Percentiles rank a stretch among this genome's conserved stretches.
phyloP scores from a whole-genome alignment of 202 grass and related monocot genomes.

The Schoenoplectus triqueter region DNA sequence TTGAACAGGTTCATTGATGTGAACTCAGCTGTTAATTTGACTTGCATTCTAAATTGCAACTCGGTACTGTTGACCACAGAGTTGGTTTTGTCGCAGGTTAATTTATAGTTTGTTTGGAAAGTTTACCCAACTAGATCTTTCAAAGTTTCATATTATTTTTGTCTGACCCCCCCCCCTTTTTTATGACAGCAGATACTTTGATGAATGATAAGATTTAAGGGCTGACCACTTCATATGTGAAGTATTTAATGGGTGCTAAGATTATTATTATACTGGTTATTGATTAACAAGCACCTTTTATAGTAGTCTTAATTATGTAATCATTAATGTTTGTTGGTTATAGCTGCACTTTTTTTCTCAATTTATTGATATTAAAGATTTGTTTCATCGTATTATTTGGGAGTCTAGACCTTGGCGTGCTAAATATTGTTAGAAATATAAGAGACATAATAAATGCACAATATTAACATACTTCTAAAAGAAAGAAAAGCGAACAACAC shows the following conservation, averaged over 20 bases:
- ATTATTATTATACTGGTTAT: no score
- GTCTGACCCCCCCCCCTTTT: no score
- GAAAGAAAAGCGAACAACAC: background rate
- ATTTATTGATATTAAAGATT: background rate
- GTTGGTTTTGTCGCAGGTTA: background rate
- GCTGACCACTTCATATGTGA: no score
- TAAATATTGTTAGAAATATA: constrained; percentile 10
- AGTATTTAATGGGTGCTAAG: no score
- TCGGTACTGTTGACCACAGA: background rate
- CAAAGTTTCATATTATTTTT: no score
- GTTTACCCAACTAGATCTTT: no score
- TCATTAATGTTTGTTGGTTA: no score
- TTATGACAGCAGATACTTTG: no score
- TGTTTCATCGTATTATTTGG: background rate
- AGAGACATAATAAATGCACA: background rate
- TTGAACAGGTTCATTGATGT: background rate
- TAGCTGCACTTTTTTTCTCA: background rate
- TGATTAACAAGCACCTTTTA: no score
- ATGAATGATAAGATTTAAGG: no score
- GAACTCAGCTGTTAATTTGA: background rate
- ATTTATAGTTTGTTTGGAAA: background rate
- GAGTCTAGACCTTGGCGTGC: background rate
- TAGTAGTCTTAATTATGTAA: no score
- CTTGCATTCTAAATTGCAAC: background rate
- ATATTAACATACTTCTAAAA: background rate